Percentiles rank a stretch among this genome's conserved stretches.
phyloP scores from a whole-genome alignment of 139 green algal species.

The Dunaliella sp. region DNA sequence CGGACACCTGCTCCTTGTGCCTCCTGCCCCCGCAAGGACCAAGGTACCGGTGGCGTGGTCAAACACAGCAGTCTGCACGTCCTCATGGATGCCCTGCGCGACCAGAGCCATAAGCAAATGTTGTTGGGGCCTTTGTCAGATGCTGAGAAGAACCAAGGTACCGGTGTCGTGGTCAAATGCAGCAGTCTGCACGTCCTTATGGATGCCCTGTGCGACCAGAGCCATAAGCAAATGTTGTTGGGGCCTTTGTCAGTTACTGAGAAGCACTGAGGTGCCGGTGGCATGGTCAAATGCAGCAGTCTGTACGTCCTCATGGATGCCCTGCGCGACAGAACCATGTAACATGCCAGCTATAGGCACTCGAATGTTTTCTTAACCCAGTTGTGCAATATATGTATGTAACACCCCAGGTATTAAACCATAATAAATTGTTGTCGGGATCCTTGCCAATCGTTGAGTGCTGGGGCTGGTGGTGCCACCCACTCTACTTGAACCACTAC shows the following conservation, averaged over 20 bases:
- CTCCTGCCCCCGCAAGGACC: not conserved
- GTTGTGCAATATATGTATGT: too few relatives aligned
- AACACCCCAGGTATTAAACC: too few relatives aligned
- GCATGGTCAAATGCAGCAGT: not conserved
- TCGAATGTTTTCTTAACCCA: too few relatives aligned
- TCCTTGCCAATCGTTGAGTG: too few relatives aligned
- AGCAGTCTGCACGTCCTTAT: not conserved
- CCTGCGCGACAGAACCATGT: too few relatives aligned
- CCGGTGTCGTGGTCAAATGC: conserved; percentile 5
- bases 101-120: not conserved
- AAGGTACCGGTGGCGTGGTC: conserved; percentile 4
- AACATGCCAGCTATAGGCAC: too few relatives aligned
- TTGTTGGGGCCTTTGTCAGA: not conserved
- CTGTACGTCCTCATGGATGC: not conserved
- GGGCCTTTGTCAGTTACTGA: not conserved
- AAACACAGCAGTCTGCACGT: not conserved
- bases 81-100: not conserved
- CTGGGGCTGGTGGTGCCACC: too few relatives aligned
- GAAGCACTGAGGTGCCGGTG: not conserved
- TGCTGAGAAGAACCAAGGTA: too few relatives aligned
- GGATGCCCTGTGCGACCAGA: not conserved
- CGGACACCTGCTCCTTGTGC: not conserved
- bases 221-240: not conserved
- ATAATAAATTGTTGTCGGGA: too few relatives aligned
- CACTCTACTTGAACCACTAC: too few relatives aligned